Percentiles rank a stretch among this genome's conserved stretches.
These are phyloP conservation scores for Lachnellula hyalina DNA, from an alignment of 2,329 filamentous ascomycete species.

Conservation along the genomic window DNA sequence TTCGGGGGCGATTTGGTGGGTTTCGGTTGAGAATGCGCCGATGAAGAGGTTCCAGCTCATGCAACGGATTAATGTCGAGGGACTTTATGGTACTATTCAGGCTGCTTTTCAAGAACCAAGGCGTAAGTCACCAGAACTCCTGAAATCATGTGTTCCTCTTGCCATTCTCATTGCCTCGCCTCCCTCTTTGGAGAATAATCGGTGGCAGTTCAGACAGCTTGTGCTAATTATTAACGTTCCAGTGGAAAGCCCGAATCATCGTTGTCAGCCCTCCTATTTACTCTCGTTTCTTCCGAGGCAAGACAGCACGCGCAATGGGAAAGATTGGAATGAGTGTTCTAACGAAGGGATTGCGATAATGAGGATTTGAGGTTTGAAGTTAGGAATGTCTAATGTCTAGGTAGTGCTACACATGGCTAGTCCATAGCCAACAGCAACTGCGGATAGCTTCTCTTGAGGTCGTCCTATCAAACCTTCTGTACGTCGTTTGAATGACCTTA, in stretches of 20 bases:
- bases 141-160: too few species aligned
- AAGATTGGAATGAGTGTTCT: slow-evolving; percentile 80
- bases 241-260: slow-evolving; percentile 59
- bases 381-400: too few species aligned
- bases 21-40: slow-evolving; percentile 65
- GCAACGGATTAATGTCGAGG: slow-evolving; percentile 70
- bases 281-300: slow-evolving; percentile 76
- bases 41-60: slow-evolving; percentile 73
- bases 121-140: not conserved
- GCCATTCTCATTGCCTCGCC: too few species aligned
- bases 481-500: too few species aligned
- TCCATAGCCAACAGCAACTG: too few species aligned
- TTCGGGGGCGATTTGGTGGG: slow-evolving; percentile 82
- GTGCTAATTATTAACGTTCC: not conserved
- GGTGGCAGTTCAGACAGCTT: not conserved
- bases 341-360: slow-evolving; percentile 53
- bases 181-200: not conserved
- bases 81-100: slow-evolving; percentile 68
- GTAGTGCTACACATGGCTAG: too few species aligned
- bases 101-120: slow-evolving; percentile 50
- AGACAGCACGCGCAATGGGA: slow-evolving; percentile 75
- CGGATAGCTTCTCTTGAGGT: too few species aligned
- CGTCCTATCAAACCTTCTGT: too few species aligned
- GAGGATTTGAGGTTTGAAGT: too few species aligned
- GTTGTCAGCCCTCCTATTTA: slow-evolving; percentile 84